These are phyloP conservation scores for Sarocladium kiliense DNA, from an alignment of 2,329 filamentous ascomycete genomes.

Conservation along the genomic window DNA sequence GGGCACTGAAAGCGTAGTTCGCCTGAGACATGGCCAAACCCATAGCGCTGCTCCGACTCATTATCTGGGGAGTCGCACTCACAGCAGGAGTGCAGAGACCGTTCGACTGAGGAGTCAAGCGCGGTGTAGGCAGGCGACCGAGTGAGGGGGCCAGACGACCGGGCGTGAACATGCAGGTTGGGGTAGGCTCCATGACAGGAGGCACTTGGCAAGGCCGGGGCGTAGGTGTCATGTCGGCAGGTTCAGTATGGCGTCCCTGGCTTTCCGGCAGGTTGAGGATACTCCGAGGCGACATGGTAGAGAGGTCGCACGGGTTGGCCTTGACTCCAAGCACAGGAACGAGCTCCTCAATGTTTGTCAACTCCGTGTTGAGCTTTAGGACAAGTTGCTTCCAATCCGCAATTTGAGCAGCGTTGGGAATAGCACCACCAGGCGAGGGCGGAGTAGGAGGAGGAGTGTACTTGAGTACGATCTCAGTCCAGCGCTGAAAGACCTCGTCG, in stretches of 20 bases:
- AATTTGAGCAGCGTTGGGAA: conserved; percentile 38
- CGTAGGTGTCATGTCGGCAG: conserved; percentile 26
- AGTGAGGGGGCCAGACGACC: conserved; percentile 47
- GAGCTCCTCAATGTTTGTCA: conserved; percentile 55
- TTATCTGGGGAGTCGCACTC: conserved; percentile 46
- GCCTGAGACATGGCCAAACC: conserved; percentile 55
- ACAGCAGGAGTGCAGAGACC: conserved; percentile 57
- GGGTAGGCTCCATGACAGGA: conserved; percentile 41
- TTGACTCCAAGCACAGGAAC: conserved; percentile 27
- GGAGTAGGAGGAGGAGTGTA: conserved; percentile 69
- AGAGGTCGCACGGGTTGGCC: conserved; percentile 28
- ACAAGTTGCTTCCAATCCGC: conserved; percentile 56
- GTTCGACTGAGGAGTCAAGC: conserved; percentile 50
- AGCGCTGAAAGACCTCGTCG: conserved; percentile 81
- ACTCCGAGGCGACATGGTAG: conserved; percentile 34
- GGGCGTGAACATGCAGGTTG: conserved; percentile 37
- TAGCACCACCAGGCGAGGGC: conserved; percentile 43
- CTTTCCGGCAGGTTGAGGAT: conserved; percentile 37
- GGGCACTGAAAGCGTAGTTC: conserved; percentile 37
- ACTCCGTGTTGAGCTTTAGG: conserved; percentile 47
- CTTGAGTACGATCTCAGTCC: conserved; percentile 88
- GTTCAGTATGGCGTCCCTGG: neutral
- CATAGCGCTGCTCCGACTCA: conserved; percentile 52
- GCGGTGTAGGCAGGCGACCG: conserved; percentile 53
- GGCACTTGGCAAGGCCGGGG: conserved; percentile 37